Base-by-base conservation (phyloP, 2,329 filamentous ascomycete species). In the Colletotrichum simmondsii region DNA sequence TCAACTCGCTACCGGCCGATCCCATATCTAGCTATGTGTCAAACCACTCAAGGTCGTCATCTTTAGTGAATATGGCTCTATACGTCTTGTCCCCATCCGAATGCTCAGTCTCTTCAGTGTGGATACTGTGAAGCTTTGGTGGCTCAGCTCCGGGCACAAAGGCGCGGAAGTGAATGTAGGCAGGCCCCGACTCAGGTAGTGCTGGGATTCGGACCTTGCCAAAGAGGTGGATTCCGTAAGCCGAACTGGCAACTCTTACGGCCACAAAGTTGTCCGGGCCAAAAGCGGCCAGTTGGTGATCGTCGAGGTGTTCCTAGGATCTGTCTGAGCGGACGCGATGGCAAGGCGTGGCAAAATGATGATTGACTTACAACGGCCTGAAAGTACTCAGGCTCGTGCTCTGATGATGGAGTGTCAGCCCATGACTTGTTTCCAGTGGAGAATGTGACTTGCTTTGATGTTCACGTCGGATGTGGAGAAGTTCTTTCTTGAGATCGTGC, bases 351-450 rank as follows among this genome's bases (percentile, higher is more conserved):
- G 32, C 24, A 16, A 14, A 28, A 16, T 19, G 24, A 30, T 6
- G 32, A 32, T 24, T 42, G 19, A 61, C 80, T 72, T 75, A 83
- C 83, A 65, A 86, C 86, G 2, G 86, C 84, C n/a, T 84, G 84
- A 81, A 90, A 90, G 79, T 88, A 89, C 73, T 87, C 85, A 10
- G 84, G 84, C 75, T 89, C 88, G 75, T 90, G 88, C 76, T 89
- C 87, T 87, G 42, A 22, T 42, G 16, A 32, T 32, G 2, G 7
- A 11, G 3, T 5, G 19, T 71, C 22, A 66, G 61, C 28, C 77
- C 16, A 52, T 35, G 49, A 24, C 19, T 42, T 61, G 26, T 2
- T 37, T 42, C 11, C 14, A 32, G 64, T n/a, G 5, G 19, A 7
- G 12, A 57, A 7, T 11, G 32, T 24, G 49, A 64, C 81, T 46